Base-by-base conservation (phyloP, 768 basidiomycete genomes). In the Trametes cingulata region DNA sequence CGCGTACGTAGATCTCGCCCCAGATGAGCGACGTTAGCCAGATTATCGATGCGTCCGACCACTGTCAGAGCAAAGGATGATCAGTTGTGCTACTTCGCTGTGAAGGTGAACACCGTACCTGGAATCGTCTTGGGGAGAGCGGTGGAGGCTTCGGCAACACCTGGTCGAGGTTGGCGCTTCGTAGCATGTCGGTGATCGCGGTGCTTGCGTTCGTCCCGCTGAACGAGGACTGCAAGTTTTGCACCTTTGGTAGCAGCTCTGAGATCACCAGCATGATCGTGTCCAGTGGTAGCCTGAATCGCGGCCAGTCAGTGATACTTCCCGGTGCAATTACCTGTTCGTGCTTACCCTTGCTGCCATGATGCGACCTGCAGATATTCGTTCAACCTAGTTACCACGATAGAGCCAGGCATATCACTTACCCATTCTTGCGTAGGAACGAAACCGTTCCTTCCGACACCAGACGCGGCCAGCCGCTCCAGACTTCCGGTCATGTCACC, bases 361-460 rank as follows among this genome's bases (percentile, higher is more conserved):
- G 95, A 95, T 20, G 90, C 84, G 4, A 94, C 89, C 90, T 91
- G 58, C 19, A 49, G 51, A 40, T 62, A 33, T 40, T 13, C 12
- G 25, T 24, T 67, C 33, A 62, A 52, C 19, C 35, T 39, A 37
- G 7, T 8, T 10, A 25, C 45, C 45, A 55, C 22, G 58, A 41
- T n/a, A 12, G 25, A 19, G 22, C 17, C n/a, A 40, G 37, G 5
- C 2, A 1, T n/a, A 27, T 6, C 1, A 68, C 81, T 56, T 64
- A 93, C 94, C 96, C 97, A 99, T 84, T 94, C 93, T 71, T 97
- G 93, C 3, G 94, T 97, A 12, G 97, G 95, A 8, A 95, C 80
- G 73, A 98, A 99, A 2, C 94, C 93, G 71, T 93, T 95, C 65
- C 90, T 81, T 27, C 94, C 94, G 17, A 95, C 83, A 13, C 85